A percentile compares a stretch with the other conserved stretches of the same genome.
phyloP scores from a whole-genome alignment of 495 filamentous ascomycete genomes.

The Polyplosphaeria fusca region DNA sequence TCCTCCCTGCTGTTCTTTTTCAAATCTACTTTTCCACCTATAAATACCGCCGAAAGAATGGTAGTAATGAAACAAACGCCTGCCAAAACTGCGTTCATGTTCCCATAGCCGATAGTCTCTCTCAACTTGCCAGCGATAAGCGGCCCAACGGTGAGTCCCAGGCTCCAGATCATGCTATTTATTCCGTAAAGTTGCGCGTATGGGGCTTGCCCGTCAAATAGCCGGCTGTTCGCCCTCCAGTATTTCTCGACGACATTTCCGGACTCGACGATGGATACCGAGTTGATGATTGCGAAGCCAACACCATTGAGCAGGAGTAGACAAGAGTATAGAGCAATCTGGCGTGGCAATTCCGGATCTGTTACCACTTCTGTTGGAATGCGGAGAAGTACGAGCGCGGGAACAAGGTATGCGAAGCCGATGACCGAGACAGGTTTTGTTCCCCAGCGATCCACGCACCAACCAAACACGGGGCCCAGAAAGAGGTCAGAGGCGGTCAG shows the following conservation, averaged over 20 bases:
- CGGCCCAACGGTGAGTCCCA: constrained; percentile 53
- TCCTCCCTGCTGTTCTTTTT: too few species aligned
- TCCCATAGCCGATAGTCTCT: constrained; percentile 53
- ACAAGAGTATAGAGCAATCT: constrained; percentile 46
- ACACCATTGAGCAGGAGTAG: constrained; percentile 51
- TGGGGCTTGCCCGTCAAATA: constrained; percentile 49
- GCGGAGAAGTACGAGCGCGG: constrained; percentile 52
- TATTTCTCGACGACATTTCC: constrained; percentile 42
- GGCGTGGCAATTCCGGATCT: constrained; percentile 11
- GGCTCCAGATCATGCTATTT: constrained; percentile 52
- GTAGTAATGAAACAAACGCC: constrained; percentile 46
- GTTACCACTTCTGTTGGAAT: constrained; percentile 40
- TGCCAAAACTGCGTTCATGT: constrained; percentile 56
- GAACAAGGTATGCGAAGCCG: constrained; percentile 50
- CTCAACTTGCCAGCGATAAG: constrained; percentile 48
- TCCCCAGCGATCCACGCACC: constrained; percentile 52
- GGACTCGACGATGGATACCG: constrained; percentile 42
- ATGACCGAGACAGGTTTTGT: constrained; percentile 48
- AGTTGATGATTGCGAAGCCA: constrained; percentile 49
- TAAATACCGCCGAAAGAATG: constrained; percentile 45
- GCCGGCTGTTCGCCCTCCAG: constrained; percentile 43
- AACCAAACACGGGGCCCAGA: constrained; percentile 52
- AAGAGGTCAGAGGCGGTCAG: constrained; percentile 51
- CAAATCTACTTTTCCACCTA: constrained; percentile 52
- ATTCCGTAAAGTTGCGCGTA: constrained; percentile 59